Conservation (phyloP, 1,139 yeast species). For the Meyerozyma athensensis region DNA sequence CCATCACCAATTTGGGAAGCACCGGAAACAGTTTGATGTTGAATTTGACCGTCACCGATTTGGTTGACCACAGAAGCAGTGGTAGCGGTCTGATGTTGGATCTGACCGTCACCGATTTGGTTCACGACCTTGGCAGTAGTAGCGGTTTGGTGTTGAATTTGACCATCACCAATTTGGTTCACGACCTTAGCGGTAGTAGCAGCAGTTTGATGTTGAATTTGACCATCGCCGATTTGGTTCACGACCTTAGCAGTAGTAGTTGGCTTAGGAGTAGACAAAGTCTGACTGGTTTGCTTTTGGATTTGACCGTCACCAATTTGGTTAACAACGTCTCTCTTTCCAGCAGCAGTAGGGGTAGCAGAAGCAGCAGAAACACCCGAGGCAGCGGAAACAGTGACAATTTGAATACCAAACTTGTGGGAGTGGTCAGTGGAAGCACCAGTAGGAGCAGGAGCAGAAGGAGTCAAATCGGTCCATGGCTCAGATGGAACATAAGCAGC, state of each 20-base stretch:
- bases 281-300: slow-evolving; percentile 21
- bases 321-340: slow-evolving; percentile 25
- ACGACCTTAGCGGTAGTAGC: slow-evolving; percentile 19
- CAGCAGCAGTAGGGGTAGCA: slow-evolving; percentile 14
- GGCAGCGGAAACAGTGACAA: slow-evolving; percentile 40
- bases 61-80: slow-evolving; percentile 29
- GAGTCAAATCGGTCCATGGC: slow-evolving; percentile 72
- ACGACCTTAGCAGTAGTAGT: slow-evolving; percentile 22
- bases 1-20: slow-evolving; percentile 27
- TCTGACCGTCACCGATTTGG: slow-evolving; percentile 41
- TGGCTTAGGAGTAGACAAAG: slow-evolving; percentile 28
- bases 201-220: slow-evolving; percentile 27
- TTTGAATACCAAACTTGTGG: slow-evolving; percentile 65
- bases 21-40: slow-evolving; percentile 21
- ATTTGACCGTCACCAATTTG: slow-evolving; percentile 29
- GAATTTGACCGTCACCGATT: slow-evolving; percentile 34
- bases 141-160: slow-evolving; percentile 28
- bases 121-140: slow-evolving; percentile 29
- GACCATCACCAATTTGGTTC: slow-evolving; percentile 23
- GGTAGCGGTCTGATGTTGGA: slow-evolving; percentile 32
- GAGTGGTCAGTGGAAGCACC: slow-evolving; percentile 62
- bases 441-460: slow-evolving; percentile 46
- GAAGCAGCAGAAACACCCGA: slow-evolving; percentile 25
- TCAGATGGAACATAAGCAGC: slow-evolving; percentile 68
- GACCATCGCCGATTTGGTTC: slow-evolving; percentile 47